A percentile compares a stretch with the other conserved stretches of the same genome.
These are phyloP conservation scores for Sporodiniella umbellata DNA, from an alignment of 371 early-diverging fungal genomes.

Conservation along the genomic window DNA sequence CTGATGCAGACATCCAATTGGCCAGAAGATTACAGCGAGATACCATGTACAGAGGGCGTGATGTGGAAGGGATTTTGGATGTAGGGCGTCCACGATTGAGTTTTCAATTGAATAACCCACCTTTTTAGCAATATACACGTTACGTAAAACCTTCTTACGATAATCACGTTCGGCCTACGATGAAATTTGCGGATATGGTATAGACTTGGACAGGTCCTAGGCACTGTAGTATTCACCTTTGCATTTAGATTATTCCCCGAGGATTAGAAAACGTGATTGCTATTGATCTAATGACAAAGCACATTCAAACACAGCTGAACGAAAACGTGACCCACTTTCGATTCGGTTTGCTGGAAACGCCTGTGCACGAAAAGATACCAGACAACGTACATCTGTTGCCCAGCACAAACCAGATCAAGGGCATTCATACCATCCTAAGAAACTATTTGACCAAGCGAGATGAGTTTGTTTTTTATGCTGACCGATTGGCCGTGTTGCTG, in stretches of 20 bases:
- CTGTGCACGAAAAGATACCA: constrained; percentile 42
- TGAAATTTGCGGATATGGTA: constrained; percentile 85
- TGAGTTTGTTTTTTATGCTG: constrained; percentile 90
- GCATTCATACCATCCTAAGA: constrained; percentile 84
- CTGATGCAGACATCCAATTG: constrained; percentile 88
- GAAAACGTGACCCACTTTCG: constrained; percentile 68
- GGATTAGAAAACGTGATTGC: constrained; percentile 89
- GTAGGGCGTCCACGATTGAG: too few relatives aligned
- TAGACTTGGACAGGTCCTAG: background rate
- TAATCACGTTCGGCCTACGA: constrained; percentile 83
- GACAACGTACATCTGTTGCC: constrained; percentile 55
- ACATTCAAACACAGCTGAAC: constrained; percentile 78
- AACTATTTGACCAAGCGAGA: constrained; percentile 69
- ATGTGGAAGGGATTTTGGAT: constrained; percentile 74
- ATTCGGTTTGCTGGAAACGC: constrained; percentile 56
- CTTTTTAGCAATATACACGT: constrained; percentile 80
- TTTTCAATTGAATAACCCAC: too few relatives aligned
- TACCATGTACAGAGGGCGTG: constrained; percentile 85
- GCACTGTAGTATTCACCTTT: background rate
- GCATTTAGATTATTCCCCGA: constrained; percentile 77
- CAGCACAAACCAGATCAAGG: constrained; percentile 67
- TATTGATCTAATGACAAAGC: constrained; percentile 87
- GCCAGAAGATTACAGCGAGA: constrained; percentile 87
- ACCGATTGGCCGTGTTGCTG: constrained; percentile 79
- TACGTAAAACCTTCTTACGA: constrained; percentile 94